Conservation (phyloP, 192 early-diverging fungal species). For the Coemansia sp. region DNA sequence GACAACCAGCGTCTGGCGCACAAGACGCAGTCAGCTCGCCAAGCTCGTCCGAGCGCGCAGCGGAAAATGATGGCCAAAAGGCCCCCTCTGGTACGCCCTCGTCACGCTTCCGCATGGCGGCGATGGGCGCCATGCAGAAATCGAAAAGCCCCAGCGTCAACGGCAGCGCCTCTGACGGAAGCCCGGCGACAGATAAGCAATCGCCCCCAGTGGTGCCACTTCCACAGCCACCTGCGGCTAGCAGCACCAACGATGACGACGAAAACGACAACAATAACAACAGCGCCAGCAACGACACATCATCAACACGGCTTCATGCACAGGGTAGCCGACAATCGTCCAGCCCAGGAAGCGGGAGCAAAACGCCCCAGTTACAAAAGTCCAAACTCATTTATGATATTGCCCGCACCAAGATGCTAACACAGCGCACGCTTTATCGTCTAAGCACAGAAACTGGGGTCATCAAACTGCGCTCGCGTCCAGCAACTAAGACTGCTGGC, state of each 20-base stretch:
- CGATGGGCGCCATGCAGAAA: conserved; percentile 20
- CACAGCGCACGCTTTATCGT: conserved; percentile 37
- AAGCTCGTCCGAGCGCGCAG: background rate
- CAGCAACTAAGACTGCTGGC: conserved; percentile 9
- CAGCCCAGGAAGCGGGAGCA: conserved; percentile 2
- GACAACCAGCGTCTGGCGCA: conserved; percentile 1
- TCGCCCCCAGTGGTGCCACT: conserved; percentile 8
- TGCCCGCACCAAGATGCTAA: conserved; percentile 44
- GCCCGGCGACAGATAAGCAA: background rate
- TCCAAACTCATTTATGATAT: conserved; percentile 51
- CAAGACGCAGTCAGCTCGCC: background rate
- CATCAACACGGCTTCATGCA: conserved; percentile 1
- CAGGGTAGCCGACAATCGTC: conserved; percentile 5
- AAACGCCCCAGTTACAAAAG: conserved; percentile 9
- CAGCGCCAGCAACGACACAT: background rate
- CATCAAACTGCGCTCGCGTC: conserved; percentile 47
- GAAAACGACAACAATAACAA: background rate
- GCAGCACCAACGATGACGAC: background rate
- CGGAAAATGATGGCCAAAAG: background rate
- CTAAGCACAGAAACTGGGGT: conserved; percentile 49
- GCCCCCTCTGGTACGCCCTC: conserved; percentile 9
- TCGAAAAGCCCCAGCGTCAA: conserved; percentile 17
- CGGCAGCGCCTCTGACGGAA: background rate
- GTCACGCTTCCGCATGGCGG: conserved; percentile 34
- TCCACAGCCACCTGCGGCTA: conserved; percentile 6